Percentiles rank a stretch among this genome's conserved stretches.
Conservation (phyloP, 2,329 filamentous ascomycete genomes). For the Fusarium virguliforme region DNA sequence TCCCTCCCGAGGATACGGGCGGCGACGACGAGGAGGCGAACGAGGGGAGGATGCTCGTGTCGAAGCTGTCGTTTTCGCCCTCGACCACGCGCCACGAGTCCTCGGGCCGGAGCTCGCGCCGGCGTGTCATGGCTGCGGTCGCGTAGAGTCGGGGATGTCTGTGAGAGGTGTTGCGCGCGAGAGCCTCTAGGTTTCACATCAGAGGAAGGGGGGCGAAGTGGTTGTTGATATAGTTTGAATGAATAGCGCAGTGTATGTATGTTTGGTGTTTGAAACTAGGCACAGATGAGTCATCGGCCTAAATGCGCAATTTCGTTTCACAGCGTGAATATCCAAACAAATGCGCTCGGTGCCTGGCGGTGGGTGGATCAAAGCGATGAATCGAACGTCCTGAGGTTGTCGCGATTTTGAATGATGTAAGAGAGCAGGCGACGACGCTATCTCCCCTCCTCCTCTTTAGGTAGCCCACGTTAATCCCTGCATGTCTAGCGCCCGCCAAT, state of each 20-base stretch:
- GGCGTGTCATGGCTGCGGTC: conserved; percentile 43
- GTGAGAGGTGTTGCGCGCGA: neutral
- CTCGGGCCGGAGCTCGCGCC: conserved; percentile 58
- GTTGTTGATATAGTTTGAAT: conserved; percentile 11
- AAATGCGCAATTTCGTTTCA: conserved; percentile 19
- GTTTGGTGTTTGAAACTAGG: conserved; percentile 1
- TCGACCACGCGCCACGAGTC: conserved; percentile 75
- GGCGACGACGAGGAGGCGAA: conserved; percentile 58
- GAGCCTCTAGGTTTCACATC: conserved; percentile 23
- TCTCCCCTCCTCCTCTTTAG: neutral
- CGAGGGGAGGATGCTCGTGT: conserved; percentile 68
- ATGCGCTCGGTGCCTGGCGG: conserved; percentile 15
- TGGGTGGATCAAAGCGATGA: conserved; percentile 20
- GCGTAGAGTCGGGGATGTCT: neutral
- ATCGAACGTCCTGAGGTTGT: conserved; percentile 22
- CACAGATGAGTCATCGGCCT: conserved; percentile 35
- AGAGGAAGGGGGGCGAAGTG: conserved; percentile 16
- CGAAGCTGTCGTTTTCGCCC: conserved; percentile 74
- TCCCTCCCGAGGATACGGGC: conserved; percentile 54
- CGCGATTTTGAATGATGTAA: conserved; percentile 41
- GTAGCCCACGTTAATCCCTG: conserved; percentile 23
- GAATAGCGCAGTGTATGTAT: conserved; percentile 20
- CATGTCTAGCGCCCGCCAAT: conserved; percentile 26
- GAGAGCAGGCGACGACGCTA: conserved; percentile 29
- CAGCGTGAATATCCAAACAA: conserved; percentile 11